These are phyloP conservation scores for Suhomyces panamericanus DNA, from an alignment of 1,139 yeast species.

Conservation along the genomic window DNA sequence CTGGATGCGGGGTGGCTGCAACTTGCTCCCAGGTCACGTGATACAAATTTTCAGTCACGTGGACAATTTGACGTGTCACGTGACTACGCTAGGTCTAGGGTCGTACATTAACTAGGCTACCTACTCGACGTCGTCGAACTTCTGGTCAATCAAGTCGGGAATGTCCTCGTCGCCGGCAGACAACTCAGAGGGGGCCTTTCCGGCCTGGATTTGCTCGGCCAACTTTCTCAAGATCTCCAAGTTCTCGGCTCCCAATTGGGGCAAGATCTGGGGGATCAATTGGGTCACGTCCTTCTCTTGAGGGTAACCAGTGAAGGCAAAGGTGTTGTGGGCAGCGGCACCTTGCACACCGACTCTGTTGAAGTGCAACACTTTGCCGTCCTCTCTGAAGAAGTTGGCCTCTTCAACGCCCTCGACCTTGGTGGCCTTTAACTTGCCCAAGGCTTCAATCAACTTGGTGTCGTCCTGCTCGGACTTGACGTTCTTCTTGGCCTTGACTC, in stretches of 20 bases:
- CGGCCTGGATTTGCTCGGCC: slow-evolving; percentile 84
- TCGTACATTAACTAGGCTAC: slow-evolving; percentile 5
- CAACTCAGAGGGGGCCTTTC: slow-evolving; percentile 47
- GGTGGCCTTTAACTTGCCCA: slow-evolving; percentile 87
- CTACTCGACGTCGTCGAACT: slow-evolving; percentile 84
- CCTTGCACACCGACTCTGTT: slow-evolving; percentile 94
- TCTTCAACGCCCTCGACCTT: slow-evolving; percentile 89
- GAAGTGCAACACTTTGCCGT: slow-evolving; percentile 95
- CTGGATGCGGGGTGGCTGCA: background rate
- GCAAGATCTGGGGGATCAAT: slow-evolving; percentile 91
- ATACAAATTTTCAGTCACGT: background rate
- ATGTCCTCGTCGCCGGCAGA: slow-evolving; percentile 70
- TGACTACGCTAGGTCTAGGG: background rate
- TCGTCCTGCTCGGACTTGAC: slow-evolving; percentile 75
- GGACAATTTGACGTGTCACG: background rate
- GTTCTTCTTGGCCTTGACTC: slow-evolving; percentile 76
- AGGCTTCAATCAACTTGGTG: slow-evolving; percentile 85
- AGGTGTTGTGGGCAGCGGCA: slow-evolving; percentile 87
- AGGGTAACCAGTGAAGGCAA: slow-evolving; percentile 93
- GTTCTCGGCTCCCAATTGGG: slow-evolving; percentile 97
- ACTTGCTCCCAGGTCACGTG: background rate
- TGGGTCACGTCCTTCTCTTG: slow-evolving; percentile 93
- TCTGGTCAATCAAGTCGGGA: slow-evolving; percentile 94
- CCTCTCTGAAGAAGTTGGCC: slow-evolving; percentile 96
- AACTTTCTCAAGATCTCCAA: slow-evolving; percentile 85